Percentiles rank a stretch among this genome's conserved stretches.
These are phyloP conservation scores for Nakaseomyces kungkrabaensis DNA, from an alignment of 1,139 yeast species.

Conservation along the genomic window DNA sequence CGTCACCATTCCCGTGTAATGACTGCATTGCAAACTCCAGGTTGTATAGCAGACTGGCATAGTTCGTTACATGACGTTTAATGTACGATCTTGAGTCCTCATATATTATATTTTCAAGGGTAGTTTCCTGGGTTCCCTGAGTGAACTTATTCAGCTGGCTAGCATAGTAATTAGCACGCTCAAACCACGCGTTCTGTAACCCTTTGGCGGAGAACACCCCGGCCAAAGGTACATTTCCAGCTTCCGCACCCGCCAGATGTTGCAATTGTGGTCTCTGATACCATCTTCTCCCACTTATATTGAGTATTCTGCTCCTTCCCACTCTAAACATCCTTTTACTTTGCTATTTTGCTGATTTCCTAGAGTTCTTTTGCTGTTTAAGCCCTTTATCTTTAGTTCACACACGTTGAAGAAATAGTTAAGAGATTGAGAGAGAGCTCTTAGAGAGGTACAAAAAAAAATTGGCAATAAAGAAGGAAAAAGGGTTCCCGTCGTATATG, in stretches of 20 bases:
- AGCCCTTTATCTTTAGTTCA: no score
- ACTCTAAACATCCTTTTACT: neutral
- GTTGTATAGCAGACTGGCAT: constrained; percentile 53
- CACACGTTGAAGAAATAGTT: no score
- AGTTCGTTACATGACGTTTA: constrained; percentile 37
- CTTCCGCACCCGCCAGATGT: constrained; percentile 9
- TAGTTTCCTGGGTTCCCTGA: constrained; percentile 14
- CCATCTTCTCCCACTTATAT: neutral
- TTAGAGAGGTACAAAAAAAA: no score
- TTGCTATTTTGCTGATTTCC: neutral
- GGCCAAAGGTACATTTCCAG: constrained; percentile 32
- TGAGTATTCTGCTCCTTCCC: neutral
- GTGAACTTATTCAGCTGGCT: constrained; percentile 36
- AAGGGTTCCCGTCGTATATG: no score
- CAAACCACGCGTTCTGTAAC: constrained; percentile 49
- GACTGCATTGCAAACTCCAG: constrained; percentile 50
- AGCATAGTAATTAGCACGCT: constrained; percentile 41
- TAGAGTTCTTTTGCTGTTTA: no score
- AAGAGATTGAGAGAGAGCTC: no score
- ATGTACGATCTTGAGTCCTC: constrained; percentile 25
- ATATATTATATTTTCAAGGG: constrained; percentile 23
- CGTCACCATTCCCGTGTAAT: constrained; percentile 29
- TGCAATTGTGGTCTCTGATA: constrained; percentile 15
- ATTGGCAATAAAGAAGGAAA: no score
- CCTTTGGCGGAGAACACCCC: constrained; percentile 49